Percentiles rank a stretch among this genome's conserved stretches.
Conservation (phyloP, 768 basidiomycete species). For the Boletus vinaceobasis region DNA sequence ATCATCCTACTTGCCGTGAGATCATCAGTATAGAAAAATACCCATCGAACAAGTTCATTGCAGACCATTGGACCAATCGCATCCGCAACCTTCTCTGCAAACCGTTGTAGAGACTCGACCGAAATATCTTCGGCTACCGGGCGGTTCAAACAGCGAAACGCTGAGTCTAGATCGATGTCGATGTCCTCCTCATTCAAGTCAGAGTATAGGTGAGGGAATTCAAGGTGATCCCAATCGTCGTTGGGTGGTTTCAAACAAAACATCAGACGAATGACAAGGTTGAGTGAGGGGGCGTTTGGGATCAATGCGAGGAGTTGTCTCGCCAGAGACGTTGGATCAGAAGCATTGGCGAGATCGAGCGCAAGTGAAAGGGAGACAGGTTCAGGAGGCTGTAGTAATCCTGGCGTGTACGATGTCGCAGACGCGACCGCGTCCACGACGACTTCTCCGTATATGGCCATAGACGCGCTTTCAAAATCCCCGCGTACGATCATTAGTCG, state of each 20-base stretch:
- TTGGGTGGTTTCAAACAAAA: conserved; percentile 75
- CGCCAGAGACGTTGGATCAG: conserved; percentile 61
- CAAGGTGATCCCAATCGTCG: conserved; percentile 76
- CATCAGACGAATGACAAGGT: conserved; percentile 67
- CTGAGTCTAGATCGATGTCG: conserved; percentile 56
- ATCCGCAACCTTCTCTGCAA: conserved; percentile 55
- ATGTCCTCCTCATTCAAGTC: conserved; percentile 51
- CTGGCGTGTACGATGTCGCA: conserved; percentile 41
- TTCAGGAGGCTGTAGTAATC: conserved; percentile 33
- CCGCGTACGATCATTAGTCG: conserved; percentile 81
- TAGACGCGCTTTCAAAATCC: conserved; percentile 52
- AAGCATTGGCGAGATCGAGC: conserved; percentile 58
- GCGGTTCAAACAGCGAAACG: conserved; percentile 49
- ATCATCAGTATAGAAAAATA: conserved; percentile 1
- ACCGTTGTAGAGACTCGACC: conserved; percentile 46
- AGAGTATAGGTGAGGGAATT: conserved; percentile 68
- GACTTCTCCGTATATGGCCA: conserved; percentile 48
- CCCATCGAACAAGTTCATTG: background rate
- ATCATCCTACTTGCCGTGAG: conserved; percentile 36
- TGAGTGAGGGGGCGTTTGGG: conserved; percentile 58
- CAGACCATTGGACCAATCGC: conserved; percentile 58
- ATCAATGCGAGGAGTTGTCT: conserved; percentile 58
- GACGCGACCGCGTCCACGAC: conserved; percentile 43
- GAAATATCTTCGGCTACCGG: conserved; percentile 60
- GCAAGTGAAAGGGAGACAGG: conserved; percentile 42